These are phyloP conservation scores for Isabelozyma pseudorhagii DNA, from an alignment of 805 yeast species.

Conservation along the genomic window DNA sequence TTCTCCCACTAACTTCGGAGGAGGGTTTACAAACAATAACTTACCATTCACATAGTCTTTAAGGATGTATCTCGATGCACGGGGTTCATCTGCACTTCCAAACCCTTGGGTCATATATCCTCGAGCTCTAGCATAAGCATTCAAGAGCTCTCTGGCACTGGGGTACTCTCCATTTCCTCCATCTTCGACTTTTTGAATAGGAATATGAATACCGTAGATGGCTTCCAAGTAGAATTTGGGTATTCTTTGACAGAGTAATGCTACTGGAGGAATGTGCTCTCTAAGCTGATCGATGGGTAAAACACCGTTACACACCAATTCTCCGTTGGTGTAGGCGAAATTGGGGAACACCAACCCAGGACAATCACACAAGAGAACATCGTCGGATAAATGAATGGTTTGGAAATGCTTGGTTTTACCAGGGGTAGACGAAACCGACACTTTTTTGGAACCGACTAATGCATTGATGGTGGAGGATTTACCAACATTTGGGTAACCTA, in stretches of 20 bases:
- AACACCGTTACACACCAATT: conserved; percentile 97
- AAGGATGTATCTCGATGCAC: conserved; percentile 88
- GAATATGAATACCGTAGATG: conserved; percentile 87
- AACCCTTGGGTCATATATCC: conserved; percentile 97
- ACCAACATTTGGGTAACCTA: conserved; percentile 94
- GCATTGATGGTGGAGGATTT: conserved; percentile 98
- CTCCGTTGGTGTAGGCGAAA: conserved; percentile 95
- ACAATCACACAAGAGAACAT: conserved; percentile 91
- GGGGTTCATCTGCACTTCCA: conserved; percentile 93
- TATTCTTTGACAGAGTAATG: conserved; percentile 79
- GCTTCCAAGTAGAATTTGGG: conserved; percentile 91
- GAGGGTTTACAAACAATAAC: conserved; percentile 79
- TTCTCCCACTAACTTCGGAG: conserved; percentile 67
- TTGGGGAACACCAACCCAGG: conserved; percentile 99
- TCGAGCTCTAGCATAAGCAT: conserved; percentile 92
- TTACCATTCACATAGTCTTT: conserved; percentile 96
- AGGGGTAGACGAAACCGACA: conserved; percentile 97
- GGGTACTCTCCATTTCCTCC: conserved; percentile 84
- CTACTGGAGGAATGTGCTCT: conserved; percentile 86
- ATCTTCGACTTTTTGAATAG: conserved; percentile 69
- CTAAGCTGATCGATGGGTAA: conserved; percentile 95
- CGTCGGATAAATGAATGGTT: conserved; percentile 80
- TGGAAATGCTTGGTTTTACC: conserved; percentile 99
- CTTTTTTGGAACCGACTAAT: conserved; percentile 91
- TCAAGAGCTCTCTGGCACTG: conserved; percentile 82